Percentiles rank a stretch among this genome's conserved stretches.
phyloP scores from a whole-genome alignment of 495 filamentous ascomycete genomes.

The Penicilliopsis zonata region DNA sequence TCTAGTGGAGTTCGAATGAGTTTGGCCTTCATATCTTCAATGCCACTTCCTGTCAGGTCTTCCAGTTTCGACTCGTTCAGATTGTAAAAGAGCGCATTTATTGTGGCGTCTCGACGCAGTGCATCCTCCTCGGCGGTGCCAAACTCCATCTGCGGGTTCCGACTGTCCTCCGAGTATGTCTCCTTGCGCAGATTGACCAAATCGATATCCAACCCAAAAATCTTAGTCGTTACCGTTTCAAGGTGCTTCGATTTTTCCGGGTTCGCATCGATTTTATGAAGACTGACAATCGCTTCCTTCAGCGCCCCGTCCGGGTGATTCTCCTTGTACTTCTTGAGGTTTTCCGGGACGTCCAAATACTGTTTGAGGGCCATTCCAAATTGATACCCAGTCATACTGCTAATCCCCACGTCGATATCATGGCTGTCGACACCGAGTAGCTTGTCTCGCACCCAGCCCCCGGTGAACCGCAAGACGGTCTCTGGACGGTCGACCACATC shows the following conservation, averaged over 20 bases:
- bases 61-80: conserved; percentile 62
- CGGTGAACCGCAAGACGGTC: conserved; percentile 69
- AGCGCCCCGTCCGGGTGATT: conserved; percentile 13
- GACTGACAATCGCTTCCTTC: conserved; percentile 31
- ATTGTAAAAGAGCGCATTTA: conserved; percentile 97
- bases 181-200: conserved; percentile 92
- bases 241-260: conserved; percentile 97
- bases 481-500: conserved; percentile 8
- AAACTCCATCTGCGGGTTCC: conserved; percentile 89
- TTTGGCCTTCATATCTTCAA: conserved; percentile 58
- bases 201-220: conserved; percentile 84
- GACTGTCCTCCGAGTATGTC: conserved; percentile 71
- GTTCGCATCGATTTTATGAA: conserved; percentile 76
- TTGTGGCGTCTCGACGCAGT: conserved; percentile 76
- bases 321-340: conserved; percentile 41
- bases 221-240: conserved; percentile 76
- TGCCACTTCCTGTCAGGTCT: conserved; percentile 66
- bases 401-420: conserved; percentile 94
- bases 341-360: conserved; percentile 40
- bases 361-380: conserved; percentile 58
- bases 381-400: conserved; percentile 81
- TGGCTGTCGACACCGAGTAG: conserved; percentile 68
- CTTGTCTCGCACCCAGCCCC: conserved; percentile 98
- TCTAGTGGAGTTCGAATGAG: conserved; percentile 80
- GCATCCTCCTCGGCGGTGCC: conserved; percentile 88